These are phyloP conservation scores for Conringia planisiliqua DNA, from an alignment of 345 rosid species.

Conservation along the genomic window DNA sequence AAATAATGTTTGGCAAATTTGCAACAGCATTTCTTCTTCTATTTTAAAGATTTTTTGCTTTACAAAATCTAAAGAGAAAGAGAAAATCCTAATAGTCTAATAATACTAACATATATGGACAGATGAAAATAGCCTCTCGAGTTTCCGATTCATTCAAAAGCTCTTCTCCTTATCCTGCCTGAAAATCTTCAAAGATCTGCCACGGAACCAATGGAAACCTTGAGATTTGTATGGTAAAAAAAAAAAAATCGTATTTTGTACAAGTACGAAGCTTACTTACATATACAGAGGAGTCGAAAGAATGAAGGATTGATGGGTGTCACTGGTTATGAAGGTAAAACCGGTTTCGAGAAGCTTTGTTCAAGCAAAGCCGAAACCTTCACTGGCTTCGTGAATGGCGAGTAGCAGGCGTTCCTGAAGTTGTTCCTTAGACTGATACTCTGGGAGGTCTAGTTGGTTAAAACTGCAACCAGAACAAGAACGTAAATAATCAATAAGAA, in stretches of 20 bases:
- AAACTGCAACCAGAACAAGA: constrained; percentile 51
- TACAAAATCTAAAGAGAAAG: constrained; percentile 20
- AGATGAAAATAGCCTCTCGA: constrained; percentile 21
- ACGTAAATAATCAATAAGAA: not conserved
- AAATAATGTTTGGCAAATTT: constrained; percentile 4
- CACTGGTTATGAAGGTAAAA: not conserved
- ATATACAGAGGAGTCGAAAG: constrained; percentile 33
- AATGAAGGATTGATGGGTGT: constrained; percentile 21
- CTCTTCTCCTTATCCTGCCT: constrained; percentile 24
- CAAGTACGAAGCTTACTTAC: constrained; percentile 1
- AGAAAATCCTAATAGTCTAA: constrained; percentile 8
- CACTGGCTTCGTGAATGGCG: constrained; percentile 94
- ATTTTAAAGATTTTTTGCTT: constrained; percentile 17
- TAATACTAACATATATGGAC: constrained; percentile 29
- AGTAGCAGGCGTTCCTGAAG: constrained; percentile 84
- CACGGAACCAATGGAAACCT: not conserved
- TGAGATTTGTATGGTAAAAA: not conserved
- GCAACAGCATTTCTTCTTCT: constrained; percentile 3
- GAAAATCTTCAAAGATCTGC: constrained; percentile 30
- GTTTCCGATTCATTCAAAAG: constrained; percentile 21
- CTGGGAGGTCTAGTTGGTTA: constrained; percentile 95
- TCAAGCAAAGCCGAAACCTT: constrained; percentile 96
- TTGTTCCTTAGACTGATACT: constrained; percentile 75
- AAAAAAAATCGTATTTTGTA: not conserved
- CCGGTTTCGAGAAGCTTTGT: not conserved